phyloP scores from a whole-genome alignment of 2,329 filamentous ascomycete genomes.

The Biscogniauxia sp. region DNA sequence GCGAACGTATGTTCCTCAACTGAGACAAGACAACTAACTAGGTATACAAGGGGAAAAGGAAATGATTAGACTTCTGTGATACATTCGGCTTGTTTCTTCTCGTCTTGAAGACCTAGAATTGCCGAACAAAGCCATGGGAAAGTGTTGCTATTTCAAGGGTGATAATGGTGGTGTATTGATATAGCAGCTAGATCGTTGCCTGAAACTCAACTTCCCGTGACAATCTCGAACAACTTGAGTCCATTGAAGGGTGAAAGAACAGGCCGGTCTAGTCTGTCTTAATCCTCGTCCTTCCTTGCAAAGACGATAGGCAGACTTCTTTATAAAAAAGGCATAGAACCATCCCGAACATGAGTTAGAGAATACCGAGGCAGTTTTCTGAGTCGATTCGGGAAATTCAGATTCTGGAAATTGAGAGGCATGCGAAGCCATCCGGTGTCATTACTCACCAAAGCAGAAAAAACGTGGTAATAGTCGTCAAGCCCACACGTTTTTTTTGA shows the following conservation, averaged over 20 bases:
- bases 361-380: background rate
- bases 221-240: background rate
- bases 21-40: background rate
- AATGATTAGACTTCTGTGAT: background rate
- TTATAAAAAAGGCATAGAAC: background rate
- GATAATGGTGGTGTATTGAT: background rate
- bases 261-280: background rate
- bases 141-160: background rate
- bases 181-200: background rate
- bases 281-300: background rate
- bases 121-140: background rate
- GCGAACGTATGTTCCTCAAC: background rate
- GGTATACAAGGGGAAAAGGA: background rate
- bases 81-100: background rate
- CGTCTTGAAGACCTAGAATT: background rate
- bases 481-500: background rate
- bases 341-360: background rate
- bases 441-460: background rate
- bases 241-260: background rate
- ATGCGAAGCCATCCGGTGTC: background rate
- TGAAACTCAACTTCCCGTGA: background rate
- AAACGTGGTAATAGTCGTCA: background rate
- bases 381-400: background rate
- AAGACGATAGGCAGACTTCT: background rate
- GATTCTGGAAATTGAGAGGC: background rate